Base-by-base conservation (phyloP, 2,329 filamentous ascomycete genomes). In the Aspergillus fischeri region DNA sequence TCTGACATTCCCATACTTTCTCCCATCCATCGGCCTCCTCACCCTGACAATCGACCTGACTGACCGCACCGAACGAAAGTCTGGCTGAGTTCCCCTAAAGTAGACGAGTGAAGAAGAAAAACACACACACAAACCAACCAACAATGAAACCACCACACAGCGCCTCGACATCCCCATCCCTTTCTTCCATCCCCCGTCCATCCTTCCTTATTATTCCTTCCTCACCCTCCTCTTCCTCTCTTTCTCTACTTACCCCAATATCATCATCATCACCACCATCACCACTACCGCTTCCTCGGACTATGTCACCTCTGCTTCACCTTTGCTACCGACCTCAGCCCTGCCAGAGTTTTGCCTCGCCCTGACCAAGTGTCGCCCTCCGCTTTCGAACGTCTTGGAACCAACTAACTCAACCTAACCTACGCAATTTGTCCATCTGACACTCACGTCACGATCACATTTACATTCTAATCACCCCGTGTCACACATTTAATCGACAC, bases 221-320 rank as follows among this genome's bases (percentile, higher is more conserved):
- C 54, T 49, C 32, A 45, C 51, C 59, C 45, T 57, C 62, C 52
- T 51, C 57, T 49, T 49, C 49, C 47, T 53, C 62, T 61, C 54
- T 61, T 56, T 61, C 55, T 60, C 57, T 59, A 61, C 60, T 56
- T 66, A 52, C 59, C 55, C 55, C 60, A 64, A 60, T 60, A 55
- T 47, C 56, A 51, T 55, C 49, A 45, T 53, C 60, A 51, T 56
- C 49, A 45, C 52, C 60, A 27, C 25, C 25, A 61, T 51, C 54
- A 56, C 61, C 62, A 53, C 57, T 61, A 54, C 52, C 56, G 49
- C 53, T 52, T 38, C 56, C 62, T 59, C 56, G 60, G 65, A 68
- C 65, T 72, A 74, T 70, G 67, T 69, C 66, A 68, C 63, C 63
- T 59, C 59, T 63, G 59, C 60, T 62, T 59, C 63, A 57, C 60